Evolutionary conservation across 257 asterid genomes (phyloP).

Genomic region (Dorcoceras hygrometricum): DNA sequence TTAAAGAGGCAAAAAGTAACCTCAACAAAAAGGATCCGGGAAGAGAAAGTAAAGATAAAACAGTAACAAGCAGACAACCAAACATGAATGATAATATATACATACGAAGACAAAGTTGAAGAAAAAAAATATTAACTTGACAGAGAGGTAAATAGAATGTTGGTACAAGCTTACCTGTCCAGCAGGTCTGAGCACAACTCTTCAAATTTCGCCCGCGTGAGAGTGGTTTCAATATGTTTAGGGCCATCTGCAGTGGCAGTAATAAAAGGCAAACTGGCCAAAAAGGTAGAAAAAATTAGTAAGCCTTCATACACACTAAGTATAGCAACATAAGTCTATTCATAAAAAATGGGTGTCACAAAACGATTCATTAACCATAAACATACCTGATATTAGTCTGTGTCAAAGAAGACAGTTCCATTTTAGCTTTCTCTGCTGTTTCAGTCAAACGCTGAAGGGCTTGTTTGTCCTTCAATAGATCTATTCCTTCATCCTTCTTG

Average conservation of each 20-base stretch:
- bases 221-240: slow-evolving; percentile 87
- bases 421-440: slow-evolving; percentile 85
- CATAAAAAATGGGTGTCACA: neutral
- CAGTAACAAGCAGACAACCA: neutral
- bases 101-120: neutral
- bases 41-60: neutral
- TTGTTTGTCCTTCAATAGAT: slow-evolving; percentile 92
- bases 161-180: slow-evolving; percentile 57
- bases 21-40: neutral
- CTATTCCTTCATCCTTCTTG: slow-evolving; percentile 87
- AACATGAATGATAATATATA: too few relatives aligned
- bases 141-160: neutral
- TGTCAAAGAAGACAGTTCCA: slow-evolving; percentile 58
- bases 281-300: slow-evolving; percentile 6
- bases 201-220: slow-evolving; percentile 88
- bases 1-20: neutral
- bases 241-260: slow-evolving; percentile 99
- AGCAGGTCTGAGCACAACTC: slow-evolving; percentile 91
- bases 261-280: slow-evolving; percentile 85
- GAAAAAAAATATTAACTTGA: too few relatives aligned
- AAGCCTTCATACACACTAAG: slow-evolving; percentile 5
- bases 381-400: slow-evolving; percentile 58
- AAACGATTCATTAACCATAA: neutral
- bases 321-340: slow-evolving; percentile 1
- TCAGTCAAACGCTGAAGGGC: slow-evolving; percentile 98